Base-by-base conservation (phyloP, 2,329 filamentous ascomycete genomes). In the Amesomyces nigricolor region DNA sequence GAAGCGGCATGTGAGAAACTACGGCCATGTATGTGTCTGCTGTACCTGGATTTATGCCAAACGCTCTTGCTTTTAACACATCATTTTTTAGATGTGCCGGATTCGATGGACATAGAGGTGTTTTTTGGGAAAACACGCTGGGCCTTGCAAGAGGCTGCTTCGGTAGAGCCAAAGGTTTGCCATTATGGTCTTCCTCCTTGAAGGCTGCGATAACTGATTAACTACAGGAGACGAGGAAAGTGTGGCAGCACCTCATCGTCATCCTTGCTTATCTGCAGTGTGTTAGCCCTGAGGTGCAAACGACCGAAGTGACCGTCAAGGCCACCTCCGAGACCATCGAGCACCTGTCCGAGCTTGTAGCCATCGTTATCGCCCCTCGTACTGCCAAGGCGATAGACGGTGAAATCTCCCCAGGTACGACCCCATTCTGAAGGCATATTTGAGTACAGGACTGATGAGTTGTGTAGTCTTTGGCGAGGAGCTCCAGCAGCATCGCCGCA, bases 201-300 rank as follows among this genome's bases (percentile, higher is more conserved):
- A 38, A 9, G n/a, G 29, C 22, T 13, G 14, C 3, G 9, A 4
- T 26, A 40, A n/a, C 26, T 39, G 5, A 54, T 8, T 4, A 9
- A 7, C 11, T 14, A 6, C 13, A 46, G 47, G 13, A 55, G 3
- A 26, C 11, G 5, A n/a, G n/a, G 5, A 35, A 35, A 9, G 47
- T 32, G 10, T 19, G 45, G 9, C 35, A 29, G 1, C 39, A 42
- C 3, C 52, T 62, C 17, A 22, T 61, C 9, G 51, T 53, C 26
- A 16, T 57, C 3, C 54, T 62, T 26, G 14, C 54, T 10, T 62
- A 56, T 26, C 47, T 62, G 14, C 53, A 29, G 11, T 53, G 47
- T 4, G 37, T 47, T 6, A 6, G 4, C 22, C 22, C 22, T 6
- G 22, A 26, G 22, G 22, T 5, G 22, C 22, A 26, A 26, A 26